phyloP scores from a whole-genome alignment of 371 early-diverging fungal genomes.

The Mucor lusitanicus region DNA sequence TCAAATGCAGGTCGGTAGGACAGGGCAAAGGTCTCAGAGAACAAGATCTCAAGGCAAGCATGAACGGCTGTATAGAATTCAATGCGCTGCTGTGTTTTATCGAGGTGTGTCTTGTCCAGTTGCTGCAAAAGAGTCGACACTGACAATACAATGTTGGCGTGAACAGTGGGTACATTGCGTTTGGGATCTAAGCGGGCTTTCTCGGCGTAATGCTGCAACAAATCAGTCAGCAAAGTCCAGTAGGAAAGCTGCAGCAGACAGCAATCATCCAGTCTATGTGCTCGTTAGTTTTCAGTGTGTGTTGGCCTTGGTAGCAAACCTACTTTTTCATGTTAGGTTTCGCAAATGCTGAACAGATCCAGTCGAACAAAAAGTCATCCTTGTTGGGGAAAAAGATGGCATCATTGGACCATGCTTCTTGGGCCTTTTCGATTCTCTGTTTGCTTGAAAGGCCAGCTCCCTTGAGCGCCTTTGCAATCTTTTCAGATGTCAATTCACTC shows the following conservation, averaged over 20 bases:
- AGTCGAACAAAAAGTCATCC: conserved; percentile 49
- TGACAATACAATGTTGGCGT: conserved; percentile 27
- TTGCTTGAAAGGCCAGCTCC: conserved; percentile 41
- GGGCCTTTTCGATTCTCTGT: conserved; percentile 38
- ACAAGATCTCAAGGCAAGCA: conserved; percentile 20
- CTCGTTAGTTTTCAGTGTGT: neutral
- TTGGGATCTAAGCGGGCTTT: conserved; percentile 11
- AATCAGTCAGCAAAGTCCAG: conserved; percentile 33
- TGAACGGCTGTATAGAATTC: conserved; percentile 9
- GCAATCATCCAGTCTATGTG: conserved; percentile 26
- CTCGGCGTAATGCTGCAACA: conserved; percentile 33
- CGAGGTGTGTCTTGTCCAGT: conserved; percentile 11
- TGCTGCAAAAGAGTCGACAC: conserved; percentile 27
- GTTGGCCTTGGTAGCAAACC: neutral
- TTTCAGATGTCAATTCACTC: conserved; percentile 26
- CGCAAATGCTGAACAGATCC: conserved; percentile 43
- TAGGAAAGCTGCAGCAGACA: conserved; percentile 34
- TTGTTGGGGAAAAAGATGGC: conserved; percentile 50
- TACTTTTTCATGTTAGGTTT: conserved; percentile 50
- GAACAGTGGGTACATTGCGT: conserved; percentile 28
- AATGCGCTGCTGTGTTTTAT: neutral
- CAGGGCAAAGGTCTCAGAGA: conserved; percentile 27
- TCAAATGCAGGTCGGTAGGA: conserved; percentile 47
- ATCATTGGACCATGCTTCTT: conserved; percentile 40
- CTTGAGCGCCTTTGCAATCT: conserved; percentile 43